A percentile compares a stretch with the other conserved stretches of the same genome.
Conservation (phyloP, 2,329 filamentous ascomycete species). For the Leptosphaerulina australis region DNA sequence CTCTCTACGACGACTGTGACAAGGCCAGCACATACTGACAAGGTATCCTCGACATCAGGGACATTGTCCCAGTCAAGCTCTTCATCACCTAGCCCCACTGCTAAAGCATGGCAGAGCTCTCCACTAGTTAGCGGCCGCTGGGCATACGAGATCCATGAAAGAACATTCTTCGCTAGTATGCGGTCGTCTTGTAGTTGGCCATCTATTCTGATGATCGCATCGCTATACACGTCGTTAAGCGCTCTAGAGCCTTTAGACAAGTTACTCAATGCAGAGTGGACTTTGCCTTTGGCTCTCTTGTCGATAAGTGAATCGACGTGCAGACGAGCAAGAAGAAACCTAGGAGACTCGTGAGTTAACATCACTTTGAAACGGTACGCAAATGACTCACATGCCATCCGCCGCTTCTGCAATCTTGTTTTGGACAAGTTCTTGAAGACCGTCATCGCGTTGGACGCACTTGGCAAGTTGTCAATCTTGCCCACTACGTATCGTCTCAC, state of each 20-base stretch:
- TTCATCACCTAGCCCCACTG: conserved; percentile 8
- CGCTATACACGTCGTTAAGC: conserved; percentile 51
- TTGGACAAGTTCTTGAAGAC: conserved; percentile 23
- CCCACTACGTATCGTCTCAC: conserved; percentile 26
- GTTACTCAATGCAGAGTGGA: conserved; percentile 41
- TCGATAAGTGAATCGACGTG: conserved; percentile 45
- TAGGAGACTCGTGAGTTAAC: neutral
- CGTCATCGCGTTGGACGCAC: conserved; percentile 20
- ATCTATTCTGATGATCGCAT: conserved; percentile 54
- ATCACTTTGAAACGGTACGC: neutral
- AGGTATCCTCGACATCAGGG: conserved; percentile 20
- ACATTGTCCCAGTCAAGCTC: conserved; percentile 20
- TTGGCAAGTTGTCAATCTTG: conserved; percentile 24
- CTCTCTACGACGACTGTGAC: conserved; percentile 40
- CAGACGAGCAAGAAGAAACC: conserved; percentile 49
- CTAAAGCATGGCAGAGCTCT: conserved; percentile 23
- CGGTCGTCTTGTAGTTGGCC: conserved; percentile 41
- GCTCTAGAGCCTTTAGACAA: conserved; percentile 40
- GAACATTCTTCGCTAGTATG: conserved; percentile 46
- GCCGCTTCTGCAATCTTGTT: conserved; percentile 26
- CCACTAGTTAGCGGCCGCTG: conserved; percentile 18
- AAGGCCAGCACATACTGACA: conserved; percentile 38
- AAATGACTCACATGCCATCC: conserved; percentile 31
- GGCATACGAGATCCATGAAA: conserved; percentile 27
- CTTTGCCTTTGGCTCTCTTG: conserved; percentile 41